These are phyloP conservation scores for Botryotinia calthae DNA, from an alignment of 2,329 filamentous ascomycete genomes.

Conservation along the genomic window DNA sequence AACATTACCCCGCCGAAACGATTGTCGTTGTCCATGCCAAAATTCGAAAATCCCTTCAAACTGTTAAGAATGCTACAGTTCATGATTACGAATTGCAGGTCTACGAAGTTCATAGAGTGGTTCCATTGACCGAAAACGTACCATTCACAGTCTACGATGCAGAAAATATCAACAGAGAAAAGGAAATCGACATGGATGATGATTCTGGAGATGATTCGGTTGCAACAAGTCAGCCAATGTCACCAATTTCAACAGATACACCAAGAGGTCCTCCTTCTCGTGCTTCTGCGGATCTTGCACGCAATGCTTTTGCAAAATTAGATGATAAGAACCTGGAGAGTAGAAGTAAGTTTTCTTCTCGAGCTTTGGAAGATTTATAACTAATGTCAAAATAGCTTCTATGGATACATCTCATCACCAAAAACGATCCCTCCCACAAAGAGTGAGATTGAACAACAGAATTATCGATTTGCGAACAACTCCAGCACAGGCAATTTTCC, in stretches of 20 bases:
- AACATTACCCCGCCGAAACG: conserved; percentile 75
- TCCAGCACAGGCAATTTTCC: conserved; percentile 82
- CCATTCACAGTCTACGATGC: conserved; percentile 71
- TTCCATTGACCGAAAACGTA: conserved; percentile 57
- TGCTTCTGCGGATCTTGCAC: conserved; percentile 19
- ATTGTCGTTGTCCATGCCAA: conserved; percentile 74
- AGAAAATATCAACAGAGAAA: conserved; percentile 56
- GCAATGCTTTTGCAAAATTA: conserved; percentile 16
- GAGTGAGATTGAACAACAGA: conserved; percentile 71
- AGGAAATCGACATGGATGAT: conserved; percentile 54
- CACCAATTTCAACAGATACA: conserved; percentile 11
- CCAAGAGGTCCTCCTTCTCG: conserved; percentile 14
- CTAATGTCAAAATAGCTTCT: conserved; percentile 24
- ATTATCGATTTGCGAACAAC: conserved; percentile 84
- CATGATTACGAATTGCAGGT: conserved; percentile 75
- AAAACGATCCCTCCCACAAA: conserved; percentile 33
- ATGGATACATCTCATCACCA: conserved; percentile 29
- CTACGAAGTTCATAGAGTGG: conserved; percentile 60
- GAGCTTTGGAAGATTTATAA: conserved; percentile 14
- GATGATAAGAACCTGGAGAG: conserved; percentile 18
- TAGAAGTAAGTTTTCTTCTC: conserved; percentile 18
- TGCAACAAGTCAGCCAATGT: conserved; percentile 8
- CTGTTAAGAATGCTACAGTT: conserved; percentile 71
- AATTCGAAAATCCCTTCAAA: conserved; percentile 70
- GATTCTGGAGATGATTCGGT: conserved; percentile 36